These are phyloP conservation scores for Cantharellus anzutake DNA, from an alignment of 768 basidiomycete species.

Conservation along the genomic window DNA sequence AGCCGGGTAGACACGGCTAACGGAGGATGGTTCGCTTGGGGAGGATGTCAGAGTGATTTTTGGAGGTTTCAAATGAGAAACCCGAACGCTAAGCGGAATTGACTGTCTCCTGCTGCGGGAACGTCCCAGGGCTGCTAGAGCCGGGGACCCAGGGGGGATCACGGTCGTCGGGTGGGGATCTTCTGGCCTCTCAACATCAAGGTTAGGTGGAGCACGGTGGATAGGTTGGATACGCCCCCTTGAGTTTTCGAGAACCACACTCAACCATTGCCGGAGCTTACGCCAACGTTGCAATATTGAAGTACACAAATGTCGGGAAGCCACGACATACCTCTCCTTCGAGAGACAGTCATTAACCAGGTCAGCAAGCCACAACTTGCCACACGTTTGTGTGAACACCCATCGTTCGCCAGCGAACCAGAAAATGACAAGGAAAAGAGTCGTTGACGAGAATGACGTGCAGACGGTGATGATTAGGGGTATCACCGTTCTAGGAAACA, in stretches of 20 bases:
- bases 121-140: no score
- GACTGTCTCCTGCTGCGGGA: neutral
- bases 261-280: neutral
- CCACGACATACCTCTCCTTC: neutral
- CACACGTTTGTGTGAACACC: constrained; percentile 4
- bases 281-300: neutral
- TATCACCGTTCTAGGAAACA: neutral
- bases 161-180: neutral
- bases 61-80: neutral
- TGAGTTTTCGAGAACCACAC: neutral
- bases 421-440: constrained; percentile 4
- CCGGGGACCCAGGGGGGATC: neutral
- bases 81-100: neutral
- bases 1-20: neutral
- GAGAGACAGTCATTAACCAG: neutral
- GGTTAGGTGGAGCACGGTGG: no score
- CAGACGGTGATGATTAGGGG: constrained; percentile 4
- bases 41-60: neutral
- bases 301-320: no score
- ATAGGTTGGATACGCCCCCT: neutral
- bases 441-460: constrained; percentile 3
- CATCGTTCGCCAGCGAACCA: constrained; percentile 9
- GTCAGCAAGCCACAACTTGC: neutral
- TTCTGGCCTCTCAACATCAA: neutral
- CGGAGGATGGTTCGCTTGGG: neutral